Conservation (phyloP, 2,329 filamentous ascomycete genomes). For the Paramyrothecium sp. region DNA sequence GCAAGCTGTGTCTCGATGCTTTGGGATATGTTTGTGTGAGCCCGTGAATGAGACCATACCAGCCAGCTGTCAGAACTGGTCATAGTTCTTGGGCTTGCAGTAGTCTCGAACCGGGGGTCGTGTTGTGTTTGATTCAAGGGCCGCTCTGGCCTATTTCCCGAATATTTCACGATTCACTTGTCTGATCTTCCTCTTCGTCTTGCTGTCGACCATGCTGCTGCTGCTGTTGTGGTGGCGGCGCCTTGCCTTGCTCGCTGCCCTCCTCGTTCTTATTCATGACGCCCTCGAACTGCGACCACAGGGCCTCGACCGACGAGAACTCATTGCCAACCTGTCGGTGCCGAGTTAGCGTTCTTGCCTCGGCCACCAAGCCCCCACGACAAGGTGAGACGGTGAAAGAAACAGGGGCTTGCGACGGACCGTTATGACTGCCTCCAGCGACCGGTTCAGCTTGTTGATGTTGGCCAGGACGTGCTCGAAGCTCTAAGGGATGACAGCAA, state of each 20-base stretch:
- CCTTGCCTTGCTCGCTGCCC: constrained; percentile 23
- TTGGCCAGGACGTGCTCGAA: constrained; percentile 93
- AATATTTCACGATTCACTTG: too few relatives aligned
- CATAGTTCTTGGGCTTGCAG: too few relatives aligned
- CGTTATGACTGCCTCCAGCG: constrained; percentile 84
- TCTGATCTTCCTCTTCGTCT: too few relatives aligned
- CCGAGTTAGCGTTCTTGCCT: neutral
- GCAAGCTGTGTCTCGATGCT: too few relatives aligned
- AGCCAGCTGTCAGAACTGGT: too few relatives aligned
- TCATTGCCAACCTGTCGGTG: constrained; percentile 85
- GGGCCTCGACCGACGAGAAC: constrained; percentile 91
- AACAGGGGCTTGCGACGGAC: constrained; percentile 45
- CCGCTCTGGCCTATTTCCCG: too few relatives aligned
- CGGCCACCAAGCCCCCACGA: neutral
- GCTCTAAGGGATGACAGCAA: constrained; percentile 39
- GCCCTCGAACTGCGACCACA: constrained; percentile 96
- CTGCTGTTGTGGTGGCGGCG: constrained; percentile 21
- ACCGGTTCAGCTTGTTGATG: constrained; percentile 92
- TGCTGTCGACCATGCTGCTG: neutral
- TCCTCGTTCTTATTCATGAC: constrained; percentile 77
- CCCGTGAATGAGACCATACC: too few relatives aligned
- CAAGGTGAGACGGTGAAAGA: constrained; percentile 1
- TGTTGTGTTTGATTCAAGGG: too few relatives aligned
- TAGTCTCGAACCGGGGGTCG: too few relatives aligned
- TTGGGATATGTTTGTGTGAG: too few relatives aligned